These are phyloP conservation scores for Kwoniella dejecticola DNA, from an alignment of 768 basidiomycete genomes.

Conservation along the genomic window DNA sequence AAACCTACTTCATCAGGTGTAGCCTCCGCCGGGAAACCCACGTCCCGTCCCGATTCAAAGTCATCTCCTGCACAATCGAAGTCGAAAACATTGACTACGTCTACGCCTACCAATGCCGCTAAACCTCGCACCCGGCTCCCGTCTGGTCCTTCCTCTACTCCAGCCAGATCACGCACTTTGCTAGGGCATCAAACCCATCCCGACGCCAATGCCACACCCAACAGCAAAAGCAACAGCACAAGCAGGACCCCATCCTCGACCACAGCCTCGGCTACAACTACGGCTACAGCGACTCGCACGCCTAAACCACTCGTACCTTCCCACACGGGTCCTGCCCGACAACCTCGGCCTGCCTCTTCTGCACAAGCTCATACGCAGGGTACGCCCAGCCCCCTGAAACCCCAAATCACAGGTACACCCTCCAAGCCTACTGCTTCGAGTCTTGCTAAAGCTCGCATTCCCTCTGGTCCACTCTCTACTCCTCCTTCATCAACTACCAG, in stretches of 20 bases:
- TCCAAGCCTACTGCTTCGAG: conserved; percentile 44
- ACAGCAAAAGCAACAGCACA: too few relatives aligned
- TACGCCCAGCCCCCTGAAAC: conserved; percentile 30
- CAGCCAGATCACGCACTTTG: conserved; percentile 4
- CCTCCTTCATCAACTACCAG: neutral
- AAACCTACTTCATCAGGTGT: neutral
- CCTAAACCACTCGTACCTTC: conserved; percentile 32
- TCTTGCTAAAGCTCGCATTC: conserved; percentile 39
- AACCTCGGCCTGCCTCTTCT: conserved; percentile 2
- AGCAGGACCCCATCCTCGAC: neutral
- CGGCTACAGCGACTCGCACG: neutral
- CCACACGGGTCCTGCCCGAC: conserved; percentile 22
- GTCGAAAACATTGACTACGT: neutral
- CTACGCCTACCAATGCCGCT: neutral
- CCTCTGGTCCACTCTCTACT: conserved; percentile 4
- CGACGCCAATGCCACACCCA: neutral
- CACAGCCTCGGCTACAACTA: neutral
- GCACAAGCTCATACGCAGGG: neutral
- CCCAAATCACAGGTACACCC: conserved; percentile 48
- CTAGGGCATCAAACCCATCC: conserved; percentile 4
- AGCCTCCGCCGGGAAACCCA: neutral
- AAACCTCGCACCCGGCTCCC: neutral
- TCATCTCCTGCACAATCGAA: neutral
- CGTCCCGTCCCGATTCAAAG: too few relatives aligned
- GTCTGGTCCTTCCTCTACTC: neutral